Base-by-base conservation (phyloP, 306 rosid species). In the Ammopiptanthus mongolicus region DNA sequence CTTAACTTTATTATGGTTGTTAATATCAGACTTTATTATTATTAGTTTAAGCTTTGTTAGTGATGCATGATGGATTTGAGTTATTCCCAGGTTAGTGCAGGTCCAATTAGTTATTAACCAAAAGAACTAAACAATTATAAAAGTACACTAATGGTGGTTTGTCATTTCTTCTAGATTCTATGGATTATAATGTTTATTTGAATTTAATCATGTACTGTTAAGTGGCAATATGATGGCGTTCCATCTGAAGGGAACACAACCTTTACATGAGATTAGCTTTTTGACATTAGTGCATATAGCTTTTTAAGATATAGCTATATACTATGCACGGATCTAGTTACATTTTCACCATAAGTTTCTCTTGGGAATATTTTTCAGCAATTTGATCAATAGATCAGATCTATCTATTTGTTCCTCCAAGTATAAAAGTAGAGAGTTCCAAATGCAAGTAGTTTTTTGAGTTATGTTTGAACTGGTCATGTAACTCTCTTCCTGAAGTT, bases 91-190 rank as follows among this genome's bases (percentile, higher is more conserved):
- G 80, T 74, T 84, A 87, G 89, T 87, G 87, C 82, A 73, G 15
- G 79, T 82, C 82, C 77, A 82, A 86, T 91, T 81, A 81, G 84
- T 91, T 81, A 87, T 81, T 51, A 81, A 41, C 56, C 78, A 65
- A 66, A 59, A 76, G 56, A 64, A 61, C 42, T 46, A 74, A 59
- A 51, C 69, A 75, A 46, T 44, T 63, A 52, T 36, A 64, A 61
- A 64, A 70, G 74, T 55, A 62, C 78, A 73, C 65, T 8, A 34
- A 59, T 85, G 59, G 62, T 78, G 75, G 83, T 76, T 84, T 70
- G 81, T 78, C 79, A 73, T 80, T 84, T 76, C 74, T 80, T 81
- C 79, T 82, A 50, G 79, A 83, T 85, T 75, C 84, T 67, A 73
- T 75, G 86, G 37, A 82, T 68, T 62, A 51, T 67, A 52, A 73